Evolutionary conservation across 2,329 filamentous ascomycete genomes (phyloP), one percentile per base, ranked within the genome.

Genomic region (Pseudocercospora vitis): DNA sequence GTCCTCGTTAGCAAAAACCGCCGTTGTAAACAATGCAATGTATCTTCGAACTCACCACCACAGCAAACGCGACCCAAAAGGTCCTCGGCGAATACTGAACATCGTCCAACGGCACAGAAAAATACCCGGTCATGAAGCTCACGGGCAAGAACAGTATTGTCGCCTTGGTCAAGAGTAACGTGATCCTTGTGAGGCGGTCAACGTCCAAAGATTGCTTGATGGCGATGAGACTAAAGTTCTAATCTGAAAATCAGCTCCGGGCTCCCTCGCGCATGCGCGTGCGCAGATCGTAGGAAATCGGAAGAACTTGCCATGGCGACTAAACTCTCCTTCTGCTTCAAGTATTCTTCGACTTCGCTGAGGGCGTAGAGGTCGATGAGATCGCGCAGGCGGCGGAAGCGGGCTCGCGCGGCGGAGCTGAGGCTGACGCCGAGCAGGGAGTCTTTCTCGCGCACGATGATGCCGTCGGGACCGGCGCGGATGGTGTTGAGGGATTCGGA

Each of bases 201-300:
- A 89, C 87, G 3, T 83, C 82, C 59, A 84, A 81, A 0, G 86
- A 88, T 68, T 90, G 86, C 66, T 87, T 89, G 64, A 89, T 83
- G 14, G 86, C 83, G 53, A 87, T 88, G 59, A 91, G 78, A 68
- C 87, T 89, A 76, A 90, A 90, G 68, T 89, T 89, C 84, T 88
- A 54, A 21, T 31, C 7, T 19, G 7, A 44, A 52, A 54, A 45
- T 56, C 45, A 46, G 23, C 19, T 32, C 9, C 44, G 50, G n/a
- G 24, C 39, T 33, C 7, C 18, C 28, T 19, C 32, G 16, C 24
- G 47, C 50, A 53, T 51, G 28, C 40, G 35, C 26, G 19, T 32
- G 14, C 12, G 46, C 32, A 8, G 29, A 7, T 29, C 11, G 6
- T 29, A 35, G 18, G 21, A 21, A 23, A 42, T 18, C 18, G n/a